Evolutionary conservation across 148 eudicot genomes (phyloP).

Genomic region (Camellia sinensis): DNA sequence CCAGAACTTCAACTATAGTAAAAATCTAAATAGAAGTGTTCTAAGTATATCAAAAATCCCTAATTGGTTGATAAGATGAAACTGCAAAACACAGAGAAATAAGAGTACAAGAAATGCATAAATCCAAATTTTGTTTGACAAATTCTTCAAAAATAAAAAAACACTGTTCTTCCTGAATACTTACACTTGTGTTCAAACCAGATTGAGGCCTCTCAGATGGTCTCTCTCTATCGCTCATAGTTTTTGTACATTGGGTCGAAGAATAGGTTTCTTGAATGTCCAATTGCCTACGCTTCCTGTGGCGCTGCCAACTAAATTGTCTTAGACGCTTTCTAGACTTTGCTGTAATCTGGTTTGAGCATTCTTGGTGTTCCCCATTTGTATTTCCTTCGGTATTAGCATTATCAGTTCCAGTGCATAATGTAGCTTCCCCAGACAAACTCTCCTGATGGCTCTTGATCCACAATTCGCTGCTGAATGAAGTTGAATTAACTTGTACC

Average conservation of each 20-base stretch:
- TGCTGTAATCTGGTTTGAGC: constrained; percentile 21
- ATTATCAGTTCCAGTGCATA: constrained; percentile 16
- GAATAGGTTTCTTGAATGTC: constrained; percentile 17
- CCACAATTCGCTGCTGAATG: constrained; percentile 12
- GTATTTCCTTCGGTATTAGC: constrained; percentile 16
- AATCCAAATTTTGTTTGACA: constrained; percentile 14
- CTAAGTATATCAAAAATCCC: too few species aligned
- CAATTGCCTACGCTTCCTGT: constrained; percentile 31
- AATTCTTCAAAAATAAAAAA: constrained; percentile 13
- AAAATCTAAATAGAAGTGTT: too few species aligned
- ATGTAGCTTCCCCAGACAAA: constrained; percentile 13
- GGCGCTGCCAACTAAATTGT: constrained; percentile 55
- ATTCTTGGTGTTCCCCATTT: constrained; percentile 6
- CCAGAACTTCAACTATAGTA: too few species aligned
- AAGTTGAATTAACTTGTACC: constrained; percentile 7
- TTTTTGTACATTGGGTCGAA: constrained; percentile 22
- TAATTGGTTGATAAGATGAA: too few species aligned
- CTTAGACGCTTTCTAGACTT: constrained; percentile 45
- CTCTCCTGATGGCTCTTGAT: constrained; percentile 9
- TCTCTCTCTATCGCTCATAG: background rate
- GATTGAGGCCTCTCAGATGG: constrained; percentile 17
- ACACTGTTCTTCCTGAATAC: constrained; percentile 12
- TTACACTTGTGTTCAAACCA: constrained; percentile 15
- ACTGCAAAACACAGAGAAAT: too few species aligned
- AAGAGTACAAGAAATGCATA: too few species aligned